Percentiles rank a stretch among this genome's conserved stretches.
Evolutionary conservation across 768 basidiomycete genomes (phyloP).

Genomic region (Tulasnella sp.): DNA sequence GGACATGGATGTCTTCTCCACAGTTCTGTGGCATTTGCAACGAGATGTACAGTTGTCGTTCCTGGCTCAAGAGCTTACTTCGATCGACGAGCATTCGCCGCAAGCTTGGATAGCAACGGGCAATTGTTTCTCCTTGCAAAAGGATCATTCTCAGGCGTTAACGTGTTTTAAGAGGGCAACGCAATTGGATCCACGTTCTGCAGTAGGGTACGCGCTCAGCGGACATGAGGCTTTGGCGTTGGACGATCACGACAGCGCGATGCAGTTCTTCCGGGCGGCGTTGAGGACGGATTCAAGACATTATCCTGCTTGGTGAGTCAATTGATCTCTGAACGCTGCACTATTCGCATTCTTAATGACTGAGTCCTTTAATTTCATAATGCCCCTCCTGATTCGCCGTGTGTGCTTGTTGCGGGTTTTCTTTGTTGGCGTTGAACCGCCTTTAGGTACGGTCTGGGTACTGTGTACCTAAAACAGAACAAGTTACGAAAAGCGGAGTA

Average conservation of each 20-base stretch:
- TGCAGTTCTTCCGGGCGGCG: constrained; percentile 87
- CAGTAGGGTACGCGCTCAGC: constrained; percentile 93
- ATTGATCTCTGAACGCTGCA: background rate
- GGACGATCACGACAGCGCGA: constrained; percentile 89
- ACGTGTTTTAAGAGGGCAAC: constrained; percentile 91
- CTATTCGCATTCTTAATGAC: constrained; percentile 9
- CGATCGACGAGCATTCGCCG: constrained; percentile 73
- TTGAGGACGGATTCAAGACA: constrained; percentile 87
- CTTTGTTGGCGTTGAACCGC: background rate
- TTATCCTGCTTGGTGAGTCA: constrained; percentile 93
- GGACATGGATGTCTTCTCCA: constrained; percentile 96
- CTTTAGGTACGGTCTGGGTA: constrained; percentile 96
- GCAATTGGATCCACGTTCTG: constrained; percentile 82
- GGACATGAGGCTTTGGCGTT: constrained; percentile 92
- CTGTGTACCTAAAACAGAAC: constrained; percentile 91
- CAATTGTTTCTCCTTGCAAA: constrained; percentile 91
- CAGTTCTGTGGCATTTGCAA: constrained; percentile 91
- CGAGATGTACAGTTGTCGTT: constrained; percentile 80
- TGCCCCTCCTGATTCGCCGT: background rate
- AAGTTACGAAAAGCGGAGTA: constrained; percentile 92
- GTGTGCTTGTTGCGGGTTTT: constrained; percentile 13
- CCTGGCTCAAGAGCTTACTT: constrained; percentile 87
- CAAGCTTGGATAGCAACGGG: constrained; percentile 96
- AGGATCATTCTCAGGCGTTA: constrained; percentile 88
- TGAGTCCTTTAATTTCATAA: constrained; percentile 25